Evolutionary conservation across 2,329 filamentous ascomycete species (phyloP).

Genomic region (Aspergillus japonicus): DNA sequence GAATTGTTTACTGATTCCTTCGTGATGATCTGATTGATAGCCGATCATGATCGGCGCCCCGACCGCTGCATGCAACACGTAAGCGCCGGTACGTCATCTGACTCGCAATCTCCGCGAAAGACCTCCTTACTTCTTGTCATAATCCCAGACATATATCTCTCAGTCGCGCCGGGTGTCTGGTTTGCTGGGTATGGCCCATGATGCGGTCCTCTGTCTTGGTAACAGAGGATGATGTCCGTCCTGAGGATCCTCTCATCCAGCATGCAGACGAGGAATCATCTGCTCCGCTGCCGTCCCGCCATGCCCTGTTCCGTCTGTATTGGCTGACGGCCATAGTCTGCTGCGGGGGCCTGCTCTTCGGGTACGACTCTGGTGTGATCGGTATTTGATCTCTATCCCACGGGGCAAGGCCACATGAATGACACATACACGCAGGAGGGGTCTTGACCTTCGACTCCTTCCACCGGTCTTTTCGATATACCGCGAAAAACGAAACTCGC

Average conservation of each 20-base stretch:
- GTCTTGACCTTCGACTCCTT: slow-evolving; percentile 50
- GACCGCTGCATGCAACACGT: not conserved
- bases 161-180: not conserved
- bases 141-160: not conserved
- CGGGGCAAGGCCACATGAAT: not conserved
- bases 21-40: slow-evolving; percentile 27
- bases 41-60: not conserved
- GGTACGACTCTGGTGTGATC: slow-evolving; percentile 46
- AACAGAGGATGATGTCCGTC: slow-evolving; percentile 1
- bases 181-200: not conserved
- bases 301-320: slow-evolving; percentile 50
- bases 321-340: slow-evolving; percentile 54
- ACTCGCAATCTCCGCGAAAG: not conserved
- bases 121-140: not conserved
- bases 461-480: slow-evolving; percentile 44
- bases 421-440: slow-evolving; percentile 34
- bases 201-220: slow-evolving; percentile 15
- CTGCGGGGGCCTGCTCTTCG: slow-evolving; percentile 50
- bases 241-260: slow-evolving; percentile 16
- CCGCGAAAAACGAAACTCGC: slow-evolving; percentile 40
- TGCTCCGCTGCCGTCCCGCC: slow-evolving; percentile 5
- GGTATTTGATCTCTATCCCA: slow-evolving; percentile 27
- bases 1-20: slow-evolving; percentile 37
- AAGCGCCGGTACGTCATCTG: slow-evolving; percentile 6
- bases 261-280: slow-evolving; percentile 8